Evolutionary conservation across 2,329 filamentous ascomycete genomes (phyloP), one percentile per base, ranked within the genome.

Genomic region (Colletotrichum sp.): DNA sequence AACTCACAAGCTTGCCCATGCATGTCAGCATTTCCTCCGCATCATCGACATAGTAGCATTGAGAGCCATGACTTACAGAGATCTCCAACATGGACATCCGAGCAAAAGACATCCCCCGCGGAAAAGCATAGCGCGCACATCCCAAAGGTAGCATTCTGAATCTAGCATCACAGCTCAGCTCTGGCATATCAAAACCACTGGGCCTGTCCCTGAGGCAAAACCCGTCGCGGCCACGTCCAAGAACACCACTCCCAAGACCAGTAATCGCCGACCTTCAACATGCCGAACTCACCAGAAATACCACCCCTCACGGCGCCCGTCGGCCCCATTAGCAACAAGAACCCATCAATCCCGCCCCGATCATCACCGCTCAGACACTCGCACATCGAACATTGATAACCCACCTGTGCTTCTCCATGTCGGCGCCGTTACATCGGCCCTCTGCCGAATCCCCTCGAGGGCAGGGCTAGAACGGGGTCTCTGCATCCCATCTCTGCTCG

Each of bases 331-430:
- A 24, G 18, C 38, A 38, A 26, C 55, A 36, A 21, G 3, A 38
- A 32, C 21, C 30, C 52, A 65, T 26, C 38, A 30, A 24, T 10
- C 12, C 26, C 32, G 10, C 5, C 32, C 48, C 7, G 21, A 65
- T 70, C 67, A 71, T 48, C 34, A 55, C 71, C 71, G 71, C 71
- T 64, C 52, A 65, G 71, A 74, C 64, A 52, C 28, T 21, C 61
- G 52, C 65, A 61, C 62, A 72, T 63, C 24, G 24, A 55, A 61
- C 30, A 26, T 14, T 48, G 32, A 64, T 28, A 34, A 38, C 38
- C 59, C 16, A 21, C 66, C 16, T 59, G 26, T n/a, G 43, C n/a
- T 52, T 64, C 34, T 52, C 30, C 24, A 28, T 16, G 21, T 52
- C 43, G 18, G 43, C 30, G 32, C 48, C 36, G 58, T 75, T 64